These are phyloP conservation scores for Russula dissimulans DNA, from an alignment of 768 basidiomycete genomes.

Conservation along the genomic window DNA sequence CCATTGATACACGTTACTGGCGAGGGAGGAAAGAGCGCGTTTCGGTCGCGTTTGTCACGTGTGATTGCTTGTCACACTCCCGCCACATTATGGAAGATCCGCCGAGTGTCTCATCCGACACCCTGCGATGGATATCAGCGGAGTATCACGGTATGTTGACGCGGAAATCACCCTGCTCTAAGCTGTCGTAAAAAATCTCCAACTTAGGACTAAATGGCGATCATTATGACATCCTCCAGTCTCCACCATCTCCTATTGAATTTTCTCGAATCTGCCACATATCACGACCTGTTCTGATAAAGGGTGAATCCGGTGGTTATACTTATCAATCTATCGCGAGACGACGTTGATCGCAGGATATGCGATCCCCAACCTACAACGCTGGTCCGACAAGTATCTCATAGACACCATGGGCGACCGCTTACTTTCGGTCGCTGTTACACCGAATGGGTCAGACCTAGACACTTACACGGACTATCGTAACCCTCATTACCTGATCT, in stretches of 20 bases:
- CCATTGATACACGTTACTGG: background rate
- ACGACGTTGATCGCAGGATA: slow-evolving; percentile 32
- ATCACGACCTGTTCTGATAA: slow-evolving; percentile 65
- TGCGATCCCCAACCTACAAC: slow-evolving; percentile 35
- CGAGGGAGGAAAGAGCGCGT: background rate
- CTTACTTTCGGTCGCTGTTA: slow-evolving; percentile 64
- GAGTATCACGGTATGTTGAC: slow-evolving; percentile 29
- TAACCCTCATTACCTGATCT: slow-evolving; percentile 4
- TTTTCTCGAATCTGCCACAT: slow-evolving; percentile 60
- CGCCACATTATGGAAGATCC: background rate
- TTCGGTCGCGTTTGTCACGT: background rate
- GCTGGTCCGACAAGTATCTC: slow-evolving; percentile 65
- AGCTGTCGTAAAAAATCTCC: background rate
- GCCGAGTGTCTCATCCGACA: background rate
- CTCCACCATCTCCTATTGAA: slow-evolving; percentile 56
- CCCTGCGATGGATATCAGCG: slow-evolving; percentile 30
- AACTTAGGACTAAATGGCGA: slow-evolving; percentile 50
- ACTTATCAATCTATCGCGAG: background rate
- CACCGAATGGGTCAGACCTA: slow-evolving; percentile 65
- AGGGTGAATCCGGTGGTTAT: slow-evolving; percentile 34
- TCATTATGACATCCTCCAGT: slow-evolving; percentile 39
- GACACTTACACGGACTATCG: background rate
- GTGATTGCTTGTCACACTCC: background rate
- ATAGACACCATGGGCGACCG: slow-evolving; percentile 42
- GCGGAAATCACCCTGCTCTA: background rate